Evolutionary conservation across 306 rosid species (phyloP).

Genomic region (Ormosia semicastrata): DNA sequence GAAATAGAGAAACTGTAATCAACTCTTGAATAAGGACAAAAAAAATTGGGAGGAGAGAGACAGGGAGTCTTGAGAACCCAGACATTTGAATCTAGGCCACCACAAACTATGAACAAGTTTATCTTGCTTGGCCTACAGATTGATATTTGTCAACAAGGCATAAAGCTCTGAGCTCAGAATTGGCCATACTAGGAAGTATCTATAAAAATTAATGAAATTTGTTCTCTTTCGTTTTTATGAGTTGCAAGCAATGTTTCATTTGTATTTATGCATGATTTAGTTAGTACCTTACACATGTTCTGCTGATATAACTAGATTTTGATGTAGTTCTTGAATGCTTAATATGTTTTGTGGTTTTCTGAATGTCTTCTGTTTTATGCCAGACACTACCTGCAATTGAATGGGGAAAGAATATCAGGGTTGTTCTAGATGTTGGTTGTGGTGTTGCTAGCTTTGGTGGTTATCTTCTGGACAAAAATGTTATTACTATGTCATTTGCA

Average conservation of each 20-base stretch:
- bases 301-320: neutral
- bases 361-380: neutral
- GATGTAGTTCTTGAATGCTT: neutral
- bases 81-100: neutral
- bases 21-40: neutral
- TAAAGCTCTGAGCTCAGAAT: neutral
- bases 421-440: constrained; percentile 82
- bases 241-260: neutral
- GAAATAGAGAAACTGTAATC: neutral
- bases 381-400: constrained; percentile 55
- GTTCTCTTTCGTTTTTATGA: neutral
- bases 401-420: constrained; percentile 81
- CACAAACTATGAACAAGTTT: neutral
- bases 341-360: neutral
- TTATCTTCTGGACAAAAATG: constrained; percentile 66
- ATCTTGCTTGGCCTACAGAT: neutral
- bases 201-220: neutral
- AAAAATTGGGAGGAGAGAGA: neutral
- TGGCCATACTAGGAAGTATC: neutral
- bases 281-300: neutral
- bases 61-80: neutral
- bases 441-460: constrained; percentile 97
- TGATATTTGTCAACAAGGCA: neutral
- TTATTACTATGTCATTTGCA: constrained; percentile 84
- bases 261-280: neutral